phyloP scores from a whole-genome alignment of 495 filamentous ascomycete species.

The Talaromyces thailandensis region DNA sequence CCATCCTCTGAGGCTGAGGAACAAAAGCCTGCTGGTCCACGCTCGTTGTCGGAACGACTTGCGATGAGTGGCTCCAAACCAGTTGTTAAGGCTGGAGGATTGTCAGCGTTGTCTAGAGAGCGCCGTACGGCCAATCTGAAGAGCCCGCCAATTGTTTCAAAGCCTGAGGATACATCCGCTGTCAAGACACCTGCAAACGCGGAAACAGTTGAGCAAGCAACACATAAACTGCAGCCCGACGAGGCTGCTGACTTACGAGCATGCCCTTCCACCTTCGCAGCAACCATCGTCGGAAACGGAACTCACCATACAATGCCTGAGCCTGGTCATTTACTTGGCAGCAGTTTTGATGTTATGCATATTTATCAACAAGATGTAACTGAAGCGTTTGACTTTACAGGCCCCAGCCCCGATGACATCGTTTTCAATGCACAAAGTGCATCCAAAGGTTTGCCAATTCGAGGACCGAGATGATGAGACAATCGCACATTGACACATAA shows the following conservation, averaged over 20 bases:
- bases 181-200: not conserved
- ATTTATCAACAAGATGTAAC: constrained; percentile 34
- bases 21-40: constrained; percentile 14
- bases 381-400: constrained; percentile 64
- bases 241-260: constrained; percentile 23
- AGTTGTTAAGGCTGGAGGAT: constrained; percentile 18
- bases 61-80: constrained; percentile 20
- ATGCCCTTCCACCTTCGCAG: constrained; percentile 60
- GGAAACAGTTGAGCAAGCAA: constrained; percentile 3
- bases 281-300: constrained; percentile 48
- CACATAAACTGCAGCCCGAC: constrained; percentile 10
- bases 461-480: constrained; percentile 29
- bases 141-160: not conserved
- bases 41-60: constrained; percentile 30
- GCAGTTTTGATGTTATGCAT: constrained; percentile 42
- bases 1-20: not conserved
- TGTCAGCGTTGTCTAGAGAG: constrained; percentile 16
- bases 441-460: constrained; percentile 69
- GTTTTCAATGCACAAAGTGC: constrained; percentile 72
- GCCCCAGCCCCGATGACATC: constrained; percentile 89
- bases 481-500: constrained; percentile 28
- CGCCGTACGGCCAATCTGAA: constrained; percentile 10
- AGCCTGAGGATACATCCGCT: not conserved
- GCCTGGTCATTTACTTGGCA: constrained; percentile 29
- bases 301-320: constrained; percentile 22